phyloP scores from a whole-genome alignment of 1,139 yeast species.

The Yamadazyma dendronema region DNA sequence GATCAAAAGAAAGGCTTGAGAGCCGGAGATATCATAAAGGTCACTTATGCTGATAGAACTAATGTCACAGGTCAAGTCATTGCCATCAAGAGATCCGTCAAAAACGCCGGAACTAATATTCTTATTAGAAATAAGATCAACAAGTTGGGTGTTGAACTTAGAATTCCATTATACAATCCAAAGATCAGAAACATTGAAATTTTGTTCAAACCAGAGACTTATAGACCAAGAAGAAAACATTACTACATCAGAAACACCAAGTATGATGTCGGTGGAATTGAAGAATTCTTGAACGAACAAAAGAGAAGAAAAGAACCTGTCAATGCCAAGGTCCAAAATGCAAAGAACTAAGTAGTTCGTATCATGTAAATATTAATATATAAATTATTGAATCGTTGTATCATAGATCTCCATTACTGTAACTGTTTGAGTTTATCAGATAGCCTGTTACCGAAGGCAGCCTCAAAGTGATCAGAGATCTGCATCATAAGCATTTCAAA shows the following conservation, averaged over 20 bases:
- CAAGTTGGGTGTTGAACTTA: slow-evolving; percentile 76
- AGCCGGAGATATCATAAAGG: slow-evolving; percentile 81
- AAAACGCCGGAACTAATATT: slow-evolving; percentile 67
- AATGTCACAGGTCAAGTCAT: slow-evolving; percentile 75
- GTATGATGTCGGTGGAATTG: slow-evolving; percentile 80
- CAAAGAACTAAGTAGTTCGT: slow-evolving; percentile 1
- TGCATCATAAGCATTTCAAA: slow-evolving; percentile 46
- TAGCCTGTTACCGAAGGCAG: slow-evolving; percentile 30
- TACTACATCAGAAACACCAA: slow-evolving; percentile 83
- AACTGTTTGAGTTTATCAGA: slow-evolving; percentile 18
- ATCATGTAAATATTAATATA: slow-evolving; percentile 10
- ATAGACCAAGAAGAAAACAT: slow-evolving; percentile 75
- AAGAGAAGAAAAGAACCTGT: slow-evolving; percentile 3
- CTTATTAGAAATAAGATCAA: slow-evolving; percentile 76
- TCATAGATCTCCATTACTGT: background rate
- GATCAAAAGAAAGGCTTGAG: slow-evolving; percentile 52
- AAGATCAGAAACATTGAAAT: slow-evolving; percentile 71
- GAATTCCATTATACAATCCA: slow-evolving; percentile 80
- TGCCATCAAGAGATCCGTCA: slow-evolving; percentile 61
- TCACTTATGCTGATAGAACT: slow-evolving; percentile 67
- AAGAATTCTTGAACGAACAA: slow-evolving; percentile 35
- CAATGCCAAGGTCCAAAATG: no score
- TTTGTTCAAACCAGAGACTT: slow-evolving; percentile 66
- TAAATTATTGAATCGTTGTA: slow-evolving; percentile 1
- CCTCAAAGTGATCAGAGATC: slow-evolving; percentile 31